These are phyloP conservation scores for Pharnaceum exiguum DNA, from an alignment of 148 eudicot genomes.

Conservation along the genomic window DNA sequence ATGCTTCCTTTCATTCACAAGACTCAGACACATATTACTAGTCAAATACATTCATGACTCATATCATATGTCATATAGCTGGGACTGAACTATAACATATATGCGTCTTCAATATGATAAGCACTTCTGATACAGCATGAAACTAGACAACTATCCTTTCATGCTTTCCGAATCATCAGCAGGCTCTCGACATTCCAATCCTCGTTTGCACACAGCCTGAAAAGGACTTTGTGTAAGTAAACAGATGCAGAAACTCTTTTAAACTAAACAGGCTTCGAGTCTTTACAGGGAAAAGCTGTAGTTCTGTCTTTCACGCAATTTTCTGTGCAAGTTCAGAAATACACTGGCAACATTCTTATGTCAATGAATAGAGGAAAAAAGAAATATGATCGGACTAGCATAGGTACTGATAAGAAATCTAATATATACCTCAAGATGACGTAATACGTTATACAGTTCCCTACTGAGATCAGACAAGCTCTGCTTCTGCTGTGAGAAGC, in stretches of 20 bases:
- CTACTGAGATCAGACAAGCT: conserved; percentile 23
- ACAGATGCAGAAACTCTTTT: neutral
- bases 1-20: no score
- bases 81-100: no score
- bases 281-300: neutral
- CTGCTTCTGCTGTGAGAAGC: conserved; percentile 44
- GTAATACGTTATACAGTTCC: neutral
- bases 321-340: no score
- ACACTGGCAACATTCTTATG: no score
- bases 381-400: neutral
- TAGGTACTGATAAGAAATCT: neutral
- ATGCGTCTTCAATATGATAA: no score
- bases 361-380: neutral
- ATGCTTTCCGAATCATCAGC: neutral
- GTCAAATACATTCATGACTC: no score
- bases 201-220: conserved; percentile 13
- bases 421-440: conserved; percentile 18
- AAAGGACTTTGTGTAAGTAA: conserved; percentile 4
- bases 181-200: neutral
- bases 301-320: no score
- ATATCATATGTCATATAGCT: no score
- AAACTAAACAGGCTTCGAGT: neutral
- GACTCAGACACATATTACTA: no score
- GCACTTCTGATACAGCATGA: no score
- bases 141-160: no score